These are phyloP conservation scores for Yamadazyma kanchanaburiensis DNA, from an alignment of 1,139 yeast genomes.

Conservation along the genomic window DNA sequence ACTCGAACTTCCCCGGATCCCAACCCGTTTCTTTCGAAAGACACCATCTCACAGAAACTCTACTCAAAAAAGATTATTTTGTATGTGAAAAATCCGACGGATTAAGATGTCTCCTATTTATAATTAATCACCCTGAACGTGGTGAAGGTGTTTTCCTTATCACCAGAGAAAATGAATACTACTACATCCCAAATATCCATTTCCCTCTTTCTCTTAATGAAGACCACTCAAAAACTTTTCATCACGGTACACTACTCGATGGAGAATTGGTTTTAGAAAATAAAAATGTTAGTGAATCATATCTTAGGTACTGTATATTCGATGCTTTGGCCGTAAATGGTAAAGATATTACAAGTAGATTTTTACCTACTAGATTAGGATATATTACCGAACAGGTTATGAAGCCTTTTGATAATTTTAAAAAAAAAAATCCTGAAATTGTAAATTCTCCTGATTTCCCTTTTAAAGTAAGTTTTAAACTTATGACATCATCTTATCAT, in stretches of 20 bases:
- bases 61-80: conserved; percentile 61
- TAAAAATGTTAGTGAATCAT: conserved; percentile 44
- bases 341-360: conserved; percentile 61
- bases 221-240: conserved; percentile 54
- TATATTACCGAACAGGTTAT: conserved; percentile 80
- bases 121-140: conserved; percentile 66
- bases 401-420: conserved; percentile 74
- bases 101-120: conserved; percentile 68
- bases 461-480: conserved; percentile 79
- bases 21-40: conserved; percentile 93
- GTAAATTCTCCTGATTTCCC: conserved; percentile 70
- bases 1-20: conserved; percentile 72
- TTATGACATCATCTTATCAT: conserved; percentile 81
- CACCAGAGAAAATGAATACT: conserved; percentile 86
- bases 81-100: conserved; percentile 98
- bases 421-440: conserved; percentile 66
- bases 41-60: conserved; percentile 61
- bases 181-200: conserved; percentile 75
- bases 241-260: conserved; percentile 85
- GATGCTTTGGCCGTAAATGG: conserved; percentile 89
- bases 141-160: conserved; percentile 74
- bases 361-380: conserved; percentile 78
- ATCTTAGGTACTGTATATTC: conserved; percentile 75
- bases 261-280: conserved; percentile 79
- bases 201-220: conserved; percentile 60